A percentile compares a stretch with the other conserved stretches of the same genome.
These are phyloP conservation scores for Penicillium expansum DNA, from an alignment of 2,329 filamentous ascomycete genomes.

Conservation along the genomic window DNA sequence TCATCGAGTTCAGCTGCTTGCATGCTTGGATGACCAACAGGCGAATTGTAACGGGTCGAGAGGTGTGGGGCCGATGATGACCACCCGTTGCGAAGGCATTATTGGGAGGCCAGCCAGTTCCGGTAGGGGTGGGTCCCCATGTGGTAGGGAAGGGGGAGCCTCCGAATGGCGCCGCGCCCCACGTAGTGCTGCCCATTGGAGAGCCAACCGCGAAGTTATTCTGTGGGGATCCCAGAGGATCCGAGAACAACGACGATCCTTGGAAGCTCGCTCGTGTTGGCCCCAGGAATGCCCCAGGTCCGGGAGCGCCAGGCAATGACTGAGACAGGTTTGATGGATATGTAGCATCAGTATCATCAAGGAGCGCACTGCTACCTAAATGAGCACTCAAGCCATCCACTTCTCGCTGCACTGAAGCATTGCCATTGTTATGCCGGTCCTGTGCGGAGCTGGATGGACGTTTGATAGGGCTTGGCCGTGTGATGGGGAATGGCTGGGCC, in stretches of 20 bases:
- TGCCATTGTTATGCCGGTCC: constrained; percentile 44
- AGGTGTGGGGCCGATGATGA: constrained; percentile 53
- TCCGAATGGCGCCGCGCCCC: constrained; percentile 40
- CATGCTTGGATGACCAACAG: constrained; percentile 75
- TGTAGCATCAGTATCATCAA: constrained; percentile 72
- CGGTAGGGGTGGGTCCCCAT: constrained; percentile 43
- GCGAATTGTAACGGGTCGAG: constrained; percentile 67
- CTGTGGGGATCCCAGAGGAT: constrained; percentile 40
- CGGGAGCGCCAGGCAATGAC: constrained; percentile 51
- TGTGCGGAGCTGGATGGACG: constrained; percentile 71
- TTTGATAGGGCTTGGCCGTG: constrained; percentile 81
- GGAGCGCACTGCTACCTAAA: constrained; percentile 83
- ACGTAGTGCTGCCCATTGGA: constrained; percentile 32
- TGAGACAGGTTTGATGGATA: constrained; percentile 50
- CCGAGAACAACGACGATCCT: constrained; percentile 43
- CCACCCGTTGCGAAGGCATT: constrained; percentile 50
- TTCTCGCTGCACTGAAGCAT: constrained; percentile 50
- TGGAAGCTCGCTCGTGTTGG: constrained; percentile 44
- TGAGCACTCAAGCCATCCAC: constrained; percentile 73
- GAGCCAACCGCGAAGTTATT: constrained; percentile 34
- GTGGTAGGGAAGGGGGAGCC: constrained; percentile 38
- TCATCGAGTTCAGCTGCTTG: constrained; percentile 55
- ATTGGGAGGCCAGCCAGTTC: constrained; percentile 46
- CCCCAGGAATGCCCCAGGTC: constrained; percentile 49
- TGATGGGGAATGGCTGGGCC: constrained; percentile 67